A percentile compares a stretch with the other conserved stretches of the same genome.
Conservation (phyloP, 1,284 basidiomycete species). For the Puccinia polysora region DNA sequence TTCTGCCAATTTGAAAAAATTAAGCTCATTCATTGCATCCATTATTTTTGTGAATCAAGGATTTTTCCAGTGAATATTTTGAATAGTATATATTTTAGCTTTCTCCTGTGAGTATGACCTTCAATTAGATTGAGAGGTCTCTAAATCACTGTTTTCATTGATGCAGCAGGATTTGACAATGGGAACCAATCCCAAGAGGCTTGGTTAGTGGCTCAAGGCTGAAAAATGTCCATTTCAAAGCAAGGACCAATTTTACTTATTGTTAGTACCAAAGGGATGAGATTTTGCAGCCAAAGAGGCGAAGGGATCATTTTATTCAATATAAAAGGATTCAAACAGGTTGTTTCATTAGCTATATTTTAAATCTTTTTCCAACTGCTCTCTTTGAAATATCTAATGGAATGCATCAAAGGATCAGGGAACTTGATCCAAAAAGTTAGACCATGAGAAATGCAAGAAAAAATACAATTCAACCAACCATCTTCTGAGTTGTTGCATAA, state of each 20-base stretch:
- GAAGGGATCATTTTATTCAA: not conserved
- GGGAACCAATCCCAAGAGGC: conserved; percentile 4
- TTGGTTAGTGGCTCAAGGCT: conserved; percentile 3
- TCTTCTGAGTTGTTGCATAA: conserved; percentile 13
- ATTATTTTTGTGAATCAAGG: not conserved
- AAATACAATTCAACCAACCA: not conserved
- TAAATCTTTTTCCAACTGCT: not conserved
- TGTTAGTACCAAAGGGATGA: too few species aligned
- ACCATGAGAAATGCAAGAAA: not conserved
- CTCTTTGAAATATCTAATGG: conserved; percentile 2
- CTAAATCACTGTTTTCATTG: conserved; percentile 11
- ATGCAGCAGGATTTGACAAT: conserved; percentile 17
- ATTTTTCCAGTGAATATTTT: conserved; percentile 8
- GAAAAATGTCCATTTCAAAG: not conserved
- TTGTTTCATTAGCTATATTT: not conserved
- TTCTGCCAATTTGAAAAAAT: not conserved
- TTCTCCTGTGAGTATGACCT: conserved; percentile 1
- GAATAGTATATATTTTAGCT: not conserved
- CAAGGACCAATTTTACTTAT: not conserved
- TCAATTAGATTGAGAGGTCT: not conserved
- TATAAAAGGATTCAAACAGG: not conserved
- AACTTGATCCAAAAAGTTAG: too few species aligned
- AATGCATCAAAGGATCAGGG: not conserved
- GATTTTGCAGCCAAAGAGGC: too few species aligned
- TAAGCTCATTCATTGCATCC: conserved; percentile 5